Evolutionary conservation across 305 asterid species (phyloP), one percentile per base, ranked within the genome.

Genomic region (Petunia hybrid): DNA sequence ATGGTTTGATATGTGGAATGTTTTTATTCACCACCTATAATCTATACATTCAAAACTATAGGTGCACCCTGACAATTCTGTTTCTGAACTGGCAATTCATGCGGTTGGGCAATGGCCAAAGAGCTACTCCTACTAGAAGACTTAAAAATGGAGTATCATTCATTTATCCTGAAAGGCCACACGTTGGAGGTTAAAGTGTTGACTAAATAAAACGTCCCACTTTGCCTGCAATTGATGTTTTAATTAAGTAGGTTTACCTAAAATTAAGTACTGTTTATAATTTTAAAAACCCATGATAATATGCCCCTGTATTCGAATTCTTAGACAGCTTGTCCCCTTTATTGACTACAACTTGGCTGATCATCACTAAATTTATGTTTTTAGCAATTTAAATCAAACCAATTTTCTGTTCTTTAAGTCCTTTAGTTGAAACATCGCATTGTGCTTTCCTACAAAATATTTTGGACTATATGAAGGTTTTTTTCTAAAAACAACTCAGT

Each of bases 271-370:
- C 12, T 12, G 46, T 43, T 74, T 43, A 65, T 45, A 41, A 82
- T 55, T 31, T 16, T 67, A 76, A 66, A 22, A 73, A 57, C 81
- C 75, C 57, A 12, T 73, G 77, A 77, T 84, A 81, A 77, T 60
- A 80, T 83, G 67, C 80, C 35, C 35, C 79, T 88, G 91, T 84
- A 80, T 73, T 83, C 87, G 62, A 55, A 85, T 82, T 38, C 62
- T 61, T 39, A 84, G 91, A 89, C 94, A 82, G 84, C 80, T 80
- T 87, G 92, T 88, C 84, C 89, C 90, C 91, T 82, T 83, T 48
- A 91, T 87, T 86, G 91, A 81, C 82, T 87, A 90, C 90, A 87
- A 60, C 78, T 76, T 42, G 64, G 83, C 80, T 77, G 77, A 84
- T 85, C 83, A 84, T 82, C 59, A 65, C 73, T 63, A 62, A 73